Evolutionary conservation across 2,329 filamentous ascomycete species (phyloP), one percentile per base, ranked within the genome.

Genomic region (Monilinia fructicola): DNA sequence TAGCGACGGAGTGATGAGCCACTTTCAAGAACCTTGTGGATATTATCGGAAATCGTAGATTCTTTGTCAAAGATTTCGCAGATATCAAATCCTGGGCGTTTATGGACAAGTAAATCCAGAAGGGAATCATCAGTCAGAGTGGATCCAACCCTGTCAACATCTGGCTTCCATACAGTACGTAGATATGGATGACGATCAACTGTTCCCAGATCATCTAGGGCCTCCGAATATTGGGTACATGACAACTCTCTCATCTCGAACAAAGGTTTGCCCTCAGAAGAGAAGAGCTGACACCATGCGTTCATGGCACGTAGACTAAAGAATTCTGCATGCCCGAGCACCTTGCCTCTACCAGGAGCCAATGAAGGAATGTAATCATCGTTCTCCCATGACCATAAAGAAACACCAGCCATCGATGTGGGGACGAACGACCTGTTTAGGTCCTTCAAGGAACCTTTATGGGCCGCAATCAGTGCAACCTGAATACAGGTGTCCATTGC

Each of bases 401-500:
- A 54, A 11, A 63, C 60, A 42, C 42, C 10, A 23, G 35, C 3
- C 60, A 54, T 63, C 6, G 48, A 63, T 2, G 60, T 63, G 26
- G 60, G 60, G 54, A 54, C 48, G n/a, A 63, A 63, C 3, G 60
- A 63, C 21, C 40, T 63, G 31, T 5, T 63, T 31, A 54, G 28
- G 9, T 40, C 48, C 5, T n/a, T 28, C 1, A 63, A 28, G 18
- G 60, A 63, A 16, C 48, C 48, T 11, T 54, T 63, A 21, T 62
- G 35, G 14, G 48, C 59, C 9, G 16, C 48, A 63, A 63, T 63
- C 12, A 63, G 21, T 42, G 35, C 48, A 23, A 79, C 79, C 65
- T 87, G 85, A 42, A 87, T 79, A 75, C 85, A 81, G 2, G 81
- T 76, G 69, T 87, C 84, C 26, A 87, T 77, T 0, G 84, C 85